phyloP scores from a whole-genome alignment of 257 asterid species.

The Ocimum tenuiflorum region DNA sequence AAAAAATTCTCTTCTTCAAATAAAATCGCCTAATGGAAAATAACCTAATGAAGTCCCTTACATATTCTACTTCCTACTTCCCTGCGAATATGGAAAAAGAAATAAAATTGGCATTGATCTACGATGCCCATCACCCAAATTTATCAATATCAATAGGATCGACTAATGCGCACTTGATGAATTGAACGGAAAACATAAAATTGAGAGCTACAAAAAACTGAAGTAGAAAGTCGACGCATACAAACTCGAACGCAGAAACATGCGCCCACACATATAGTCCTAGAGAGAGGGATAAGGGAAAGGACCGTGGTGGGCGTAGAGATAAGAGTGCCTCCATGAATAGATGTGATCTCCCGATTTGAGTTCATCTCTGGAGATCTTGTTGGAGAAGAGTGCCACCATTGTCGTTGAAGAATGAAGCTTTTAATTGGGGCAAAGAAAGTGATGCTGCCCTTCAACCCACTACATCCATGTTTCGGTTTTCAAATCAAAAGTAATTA shows the following conservation, averaged over 20 bases:
- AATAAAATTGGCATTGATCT: not conserved
- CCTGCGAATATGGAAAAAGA: not conserved
- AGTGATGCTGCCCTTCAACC: too few species aligned
- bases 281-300: slow-evolving; percentile 6
- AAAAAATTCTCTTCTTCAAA: not conserved
- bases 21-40: not conserved
- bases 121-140: not conserved
- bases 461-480: too few species aligned
- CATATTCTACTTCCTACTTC: not conserved
- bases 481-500: too few species aligned
- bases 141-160: not conserved
- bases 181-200: not conserved
- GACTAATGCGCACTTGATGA: not conserved
- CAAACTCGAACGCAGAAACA: not conserved
- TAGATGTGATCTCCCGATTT: slow-evolving; percentile 82
- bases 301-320: slow-evolving; percentile 81
- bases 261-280: not conserved
- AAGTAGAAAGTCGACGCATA: not conserved
- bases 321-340: slow-evolving; percentile 71
- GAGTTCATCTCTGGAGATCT: slow-evolving; percentile 44
- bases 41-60: not conserved
- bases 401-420: slow-evolving; percentile 7
- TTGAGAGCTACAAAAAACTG: not conserved
- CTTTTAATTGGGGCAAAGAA: too few species aligned
- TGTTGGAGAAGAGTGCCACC: slow-evolving; percentile 62